phyloP scores from a whole-genome alignment of 257 asterid species.

The Penstemon barbatus region DNA sequence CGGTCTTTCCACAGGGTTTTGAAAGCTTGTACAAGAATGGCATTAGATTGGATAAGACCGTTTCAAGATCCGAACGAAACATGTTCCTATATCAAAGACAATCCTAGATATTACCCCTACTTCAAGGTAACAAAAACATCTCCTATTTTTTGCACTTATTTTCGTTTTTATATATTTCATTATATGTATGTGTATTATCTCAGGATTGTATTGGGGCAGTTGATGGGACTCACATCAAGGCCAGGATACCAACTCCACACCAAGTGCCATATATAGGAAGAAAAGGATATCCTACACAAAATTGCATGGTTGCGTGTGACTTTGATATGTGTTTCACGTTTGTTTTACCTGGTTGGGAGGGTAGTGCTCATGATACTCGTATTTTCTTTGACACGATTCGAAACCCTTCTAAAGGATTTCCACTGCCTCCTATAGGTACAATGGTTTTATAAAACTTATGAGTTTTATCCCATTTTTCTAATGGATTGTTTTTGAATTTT shows the following conservation, averaged over 20 bases:
- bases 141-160: no score
- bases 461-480: no score
- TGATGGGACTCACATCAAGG: conserved; percentile 1
- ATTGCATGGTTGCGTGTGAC: neutral
- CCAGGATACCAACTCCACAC: neutral
- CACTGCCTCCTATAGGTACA: neutral
- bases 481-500: no score
- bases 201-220: conserved; percentile 14
- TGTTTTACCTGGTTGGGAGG: conserved; percentile 7
- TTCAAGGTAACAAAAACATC: no score
- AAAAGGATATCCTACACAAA: neutral
- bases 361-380: neutral
- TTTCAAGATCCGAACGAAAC: no score
- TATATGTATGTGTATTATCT: neutral
- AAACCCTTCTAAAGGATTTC: neutral
- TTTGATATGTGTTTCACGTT: conserved; percentile 14
- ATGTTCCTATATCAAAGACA: no score
- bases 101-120: no score
- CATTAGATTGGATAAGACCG: no score
- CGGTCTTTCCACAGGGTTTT: no score
- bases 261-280: conserved; percentile 5
- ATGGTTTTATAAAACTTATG: no score
- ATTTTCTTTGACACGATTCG: neutral
- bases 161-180: no score
- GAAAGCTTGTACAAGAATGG: no score